Evolutionary conservation across 73 alveolate species (phyloP), one percentile per base, ranked within the genome.

Genomic region (Effrenium voratum): DNA sequence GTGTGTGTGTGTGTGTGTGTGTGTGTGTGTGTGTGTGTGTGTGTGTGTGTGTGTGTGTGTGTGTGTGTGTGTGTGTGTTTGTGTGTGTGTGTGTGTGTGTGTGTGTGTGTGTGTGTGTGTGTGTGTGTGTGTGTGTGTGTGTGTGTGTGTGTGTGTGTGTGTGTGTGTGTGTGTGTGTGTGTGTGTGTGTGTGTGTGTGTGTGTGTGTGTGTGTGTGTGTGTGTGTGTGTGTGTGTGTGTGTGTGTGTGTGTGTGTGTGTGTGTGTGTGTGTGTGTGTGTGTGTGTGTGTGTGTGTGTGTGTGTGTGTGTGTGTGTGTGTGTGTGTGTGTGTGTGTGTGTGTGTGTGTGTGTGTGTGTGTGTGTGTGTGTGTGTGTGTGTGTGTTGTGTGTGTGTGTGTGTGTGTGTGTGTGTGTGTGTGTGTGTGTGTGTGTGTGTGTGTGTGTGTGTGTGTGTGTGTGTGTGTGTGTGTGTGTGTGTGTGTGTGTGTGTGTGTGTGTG

Each of bases 121-220:
- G 81, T n/a, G 81, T 68, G 81, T n/a, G 81, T 68, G 81, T n/a
- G 81, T 68, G 81, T n/a, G 81, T 68, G 81, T n/a, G 81, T 68
- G 81, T n/a, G 81, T 68, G 81, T n/a, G 81, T 68, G 45, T n/a
- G 81, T 68, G 45, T n/a, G 81, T 68, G 45, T n/a, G 81, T 68
- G 45, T n/a, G 81, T 68, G 81, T n/a, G 81, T 68, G 81, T 68
- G 81, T 55, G 30, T 12, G n/a, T n/a, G n/a, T 68, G 81, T 68
- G 81, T n/a, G 81, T n/a, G 81, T n/a, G 81, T 68, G 81, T n/a
- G 81, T 68, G 81, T n/a, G 81, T 68, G 81, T n/a, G 81, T 68
- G 81, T n/a, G 81, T 68, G 81, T n/a, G 81, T 68, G 81, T n/a
- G 81, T 68, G 81, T n/a, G 81, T 68, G 81, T n/a, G 81, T 68